phyloP scores from a whole-genome alignment of 192 early-diverging fungal genomes.

The Helicostylum pulchrum region DNA sequence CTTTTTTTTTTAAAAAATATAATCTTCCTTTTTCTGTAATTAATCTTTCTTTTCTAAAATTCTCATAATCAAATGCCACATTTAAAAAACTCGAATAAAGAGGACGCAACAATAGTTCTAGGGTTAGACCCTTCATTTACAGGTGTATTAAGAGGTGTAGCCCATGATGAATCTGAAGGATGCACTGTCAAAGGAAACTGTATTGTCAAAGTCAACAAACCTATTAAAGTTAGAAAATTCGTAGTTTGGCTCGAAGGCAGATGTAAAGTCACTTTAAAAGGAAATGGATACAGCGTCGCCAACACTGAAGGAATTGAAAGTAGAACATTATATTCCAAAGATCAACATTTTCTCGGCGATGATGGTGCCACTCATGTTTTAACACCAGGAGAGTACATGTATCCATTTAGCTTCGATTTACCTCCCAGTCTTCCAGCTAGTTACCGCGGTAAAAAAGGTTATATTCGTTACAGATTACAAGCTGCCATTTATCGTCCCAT shows the following conservation, averaged over 20 bases:
- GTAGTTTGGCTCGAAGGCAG: slow-evolving; percentile 30
- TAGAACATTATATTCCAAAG: slow-evolving; percentile 19
- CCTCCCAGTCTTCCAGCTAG: slow-evolving; percentile 38
- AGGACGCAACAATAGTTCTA: slow-evolving; percentile 18
- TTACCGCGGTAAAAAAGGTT: slow-evolving; percentile 45
- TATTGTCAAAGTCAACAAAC: slow-evolving; percentile 18
- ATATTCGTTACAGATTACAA: slow-evolving; percentile 42
- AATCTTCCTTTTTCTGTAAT: too few relatives aligned
- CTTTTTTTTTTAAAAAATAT: too few relatives aligned
- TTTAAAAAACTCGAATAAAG: slow-evolving; percentile 11
- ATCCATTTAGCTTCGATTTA: slow-evolving; percentile 28
- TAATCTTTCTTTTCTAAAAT: too few relatives aligned
- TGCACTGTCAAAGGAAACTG: slow-evolving; percentile 27
- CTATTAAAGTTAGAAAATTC: slow-evolving; percentile 24
- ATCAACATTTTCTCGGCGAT: slow-evolving; percentile 26
- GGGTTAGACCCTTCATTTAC: slow-evolving; percentile 30
- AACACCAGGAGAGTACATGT: slow-evolving; percentile 25
- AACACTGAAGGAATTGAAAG: slow-evolving; percentile 17
- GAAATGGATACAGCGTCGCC: slow-evolving; percentile 2
- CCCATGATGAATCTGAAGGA: slow-evolving; percentile 35
- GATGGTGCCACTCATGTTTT: slow-evolving; percentile 19
- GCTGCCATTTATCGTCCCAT: slow-evolving; percentile 38
- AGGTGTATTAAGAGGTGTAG: slow-evolving; percentile 26
- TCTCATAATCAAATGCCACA: background rate
- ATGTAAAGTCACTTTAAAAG: slow-evolving; percentile 22